phyloP scores from a whole-genome alignment of 2,329 filamentous ascomycete species.

The Thielaviopsis ethacetica region DNA sequence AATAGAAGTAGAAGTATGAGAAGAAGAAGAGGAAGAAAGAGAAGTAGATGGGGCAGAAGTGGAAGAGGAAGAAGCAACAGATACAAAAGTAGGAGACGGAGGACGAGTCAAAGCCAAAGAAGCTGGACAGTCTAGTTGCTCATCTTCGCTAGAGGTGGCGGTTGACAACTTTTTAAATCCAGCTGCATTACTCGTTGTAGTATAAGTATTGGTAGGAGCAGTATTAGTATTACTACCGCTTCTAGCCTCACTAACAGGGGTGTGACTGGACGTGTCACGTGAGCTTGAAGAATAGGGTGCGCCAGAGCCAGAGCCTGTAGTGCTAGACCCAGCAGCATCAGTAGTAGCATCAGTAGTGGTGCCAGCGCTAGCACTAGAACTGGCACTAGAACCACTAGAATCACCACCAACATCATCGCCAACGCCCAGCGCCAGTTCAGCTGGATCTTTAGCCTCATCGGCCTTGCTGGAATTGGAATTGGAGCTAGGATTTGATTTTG shows the following conservation, averaged over 20 bases:
- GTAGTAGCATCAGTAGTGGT: background rate
- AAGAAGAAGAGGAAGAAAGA: background rate
- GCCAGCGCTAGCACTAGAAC: background rate
- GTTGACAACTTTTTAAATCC: background rate
- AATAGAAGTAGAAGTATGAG: background rate
- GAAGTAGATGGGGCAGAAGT: background rate
- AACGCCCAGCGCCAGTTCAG: background rate
- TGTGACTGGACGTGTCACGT: no score
- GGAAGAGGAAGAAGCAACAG: background rate
- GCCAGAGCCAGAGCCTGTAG: background rate
- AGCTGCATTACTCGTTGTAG: background rate
- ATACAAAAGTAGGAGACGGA: background rate
- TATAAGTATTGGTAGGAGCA: background rate
- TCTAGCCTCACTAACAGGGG: no score
- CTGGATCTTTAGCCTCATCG: conserved; percentile 4
- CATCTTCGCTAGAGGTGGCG: background rate
- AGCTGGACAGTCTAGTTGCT: conserved; percentile 6
- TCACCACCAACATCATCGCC: background rate
- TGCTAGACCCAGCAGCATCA: background rate
- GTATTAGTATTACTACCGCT: background rate
- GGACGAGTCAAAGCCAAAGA: conserved; percentile 2
- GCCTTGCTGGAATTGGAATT: background rate
- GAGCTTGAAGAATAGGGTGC: background rate
- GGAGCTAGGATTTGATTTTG: background rate
- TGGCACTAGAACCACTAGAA: background rate